Evolutionary conservation across 805 yeast genomes (phyloP), one percentile per base, ranked within the genome.

Genomic region (Teunomyces stri): DNA sequence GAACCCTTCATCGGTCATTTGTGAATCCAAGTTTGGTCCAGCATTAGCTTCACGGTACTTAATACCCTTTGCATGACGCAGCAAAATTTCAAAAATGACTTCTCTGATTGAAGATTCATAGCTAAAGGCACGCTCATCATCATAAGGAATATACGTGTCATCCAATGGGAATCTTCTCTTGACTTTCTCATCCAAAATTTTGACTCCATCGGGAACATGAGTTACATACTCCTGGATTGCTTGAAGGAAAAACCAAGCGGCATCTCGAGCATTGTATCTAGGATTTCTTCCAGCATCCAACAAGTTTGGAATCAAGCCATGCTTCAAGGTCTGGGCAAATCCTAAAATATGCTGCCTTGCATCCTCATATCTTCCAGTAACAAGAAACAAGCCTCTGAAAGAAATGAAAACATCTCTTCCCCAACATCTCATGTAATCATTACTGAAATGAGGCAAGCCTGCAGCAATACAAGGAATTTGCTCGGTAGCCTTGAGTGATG

Each of bases 391-490:
- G 0, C 99, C 99, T 51, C 96, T 74, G 37, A 87, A 75, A 0
- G 97, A 79, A 40, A 92, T 85, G 62, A 94, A 94, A 0, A 90
- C 96, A 66, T 92, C 99, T 61, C 99, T 79, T 18, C 99, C 99
- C 99, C 99, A 92, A 63, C 97, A 89, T 65, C 99, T 78, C 96
- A 92, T 90, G 65, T 87, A 91, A 53, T 86, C 89, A 49, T 78
- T 79, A 61, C 94, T 84, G 69, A 92, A 92, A 66, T 90, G 97
- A 1, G 99, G 99, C 51, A 92, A 75, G 1, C 98, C 99, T 1
- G 99, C 99, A 12, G 98, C 96, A 80, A 92, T 74, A 36, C 88
- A 80, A 2, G 96, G 87, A 12, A 82, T 78, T 37, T 74, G 68
- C 9, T 74, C 68, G 35, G 69, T 70, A 1, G 98, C 95, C 22